Evolutionary conservation across 1,284 basidiomycete genomes (phyloP).

Genomic region (Lentinula novae-zelandiae): DNA sequence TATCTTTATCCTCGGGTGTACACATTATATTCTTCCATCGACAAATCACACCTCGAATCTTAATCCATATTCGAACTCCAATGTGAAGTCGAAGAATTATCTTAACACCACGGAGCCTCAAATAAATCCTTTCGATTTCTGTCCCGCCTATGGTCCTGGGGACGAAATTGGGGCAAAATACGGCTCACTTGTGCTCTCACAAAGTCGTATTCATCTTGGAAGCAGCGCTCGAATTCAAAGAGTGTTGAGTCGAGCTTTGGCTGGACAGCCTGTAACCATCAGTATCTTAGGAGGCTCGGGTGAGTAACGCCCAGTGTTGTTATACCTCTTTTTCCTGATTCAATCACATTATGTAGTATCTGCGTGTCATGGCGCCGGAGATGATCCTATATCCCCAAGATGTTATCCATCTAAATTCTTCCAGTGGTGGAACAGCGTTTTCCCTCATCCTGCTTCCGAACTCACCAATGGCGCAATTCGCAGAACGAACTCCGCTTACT

Average conservation of each 20-base stretch:
- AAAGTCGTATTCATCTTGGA: conserved; percentile 77
- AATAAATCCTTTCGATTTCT: conserved; percentile 84
- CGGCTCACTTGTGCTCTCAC: conserved; percentile 71
- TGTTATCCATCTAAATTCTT: conserved; percentile 93
- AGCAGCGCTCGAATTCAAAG: conserved; percentile 82
- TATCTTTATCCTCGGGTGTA: conserved; percentile 57
- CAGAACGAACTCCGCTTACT: conserved; percentile 86
- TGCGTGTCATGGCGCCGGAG: conserved; percentile 90
- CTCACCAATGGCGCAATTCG: conserved; percentile 94
- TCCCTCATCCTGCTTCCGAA: conserved; percentile 92
- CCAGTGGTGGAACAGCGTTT: conserved; percentile 92
- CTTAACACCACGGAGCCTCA: conserved; percentile 55
- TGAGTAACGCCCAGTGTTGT: conserved; percentile 33
- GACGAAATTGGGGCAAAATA: conserved; percentile 80
- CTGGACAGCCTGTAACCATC: conserved; percentile 86
- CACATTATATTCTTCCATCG: conserved; percentile 52
- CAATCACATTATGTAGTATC: conserved; percentile 52
- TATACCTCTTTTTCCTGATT: neutral
- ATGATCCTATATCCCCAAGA: conserved; percentile 79
- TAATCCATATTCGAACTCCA: conserved; percentile 39
- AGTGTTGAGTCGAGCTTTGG: conserved; percentile 80
- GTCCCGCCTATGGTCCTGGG: conserved; percentile 80
- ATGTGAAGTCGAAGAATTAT: conserved; percentile 66
- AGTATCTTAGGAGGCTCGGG: conserved; percentile 88
- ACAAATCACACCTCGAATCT: conserved; percentile 25